Base-by-base conservation (phyloP, 2,329 filamentous ascomycete species). In the Colletotrichum camelliae region DNA sequence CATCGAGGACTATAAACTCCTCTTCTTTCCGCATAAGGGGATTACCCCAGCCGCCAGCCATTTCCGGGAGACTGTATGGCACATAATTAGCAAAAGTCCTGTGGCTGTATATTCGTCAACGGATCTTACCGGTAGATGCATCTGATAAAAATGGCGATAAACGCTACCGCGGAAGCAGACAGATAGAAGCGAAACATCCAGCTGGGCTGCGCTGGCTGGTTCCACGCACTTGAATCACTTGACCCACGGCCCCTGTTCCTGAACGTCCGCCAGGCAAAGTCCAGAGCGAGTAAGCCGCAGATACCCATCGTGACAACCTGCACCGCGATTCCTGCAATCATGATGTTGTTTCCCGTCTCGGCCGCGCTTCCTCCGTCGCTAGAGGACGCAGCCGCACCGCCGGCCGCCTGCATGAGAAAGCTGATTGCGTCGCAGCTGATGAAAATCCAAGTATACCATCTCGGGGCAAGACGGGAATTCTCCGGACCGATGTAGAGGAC, bases 391-490 rank as follows among this genome's bases (percentile, higher is more conserved):
- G 91, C 84, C 67, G 87, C 91, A 70, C 91, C 91, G 18, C 90
- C 90, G 15, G 86, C 86, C 4, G 89, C 90, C 80, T 93, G 91
- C 7, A 92, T 83, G 21, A 90, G 76, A 15, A 93, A 86, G 15
- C 88, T 89, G 72, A 90, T 79, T 58, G 92, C 78, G 77, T 93
- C 91, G 79, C 89, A 90, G 21, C 84, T 80, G 77, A 92, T 89
- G 83, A 93, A 93, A 76, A 92, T 87, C 82, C 87, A 88, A 16
- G 90, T 90, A 81, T 91, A 91, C 15, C 43, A 75, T 24, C 48
- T 35, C 7, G 76, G 72, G 35, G 31, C 33, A 21, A 77, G 48
- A 1, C 43, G 18, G 37, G 35, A 58, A 33, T 72, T 27, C 18
- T 66, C 33, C 16, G 21, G 37, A 1, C 69, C 76, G n/a, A 39